Evolutionary conservation across 192 early-diverging fungal genomes (phyloP).

Genomic region (Borealophlyctis nickersoniae): DNA sequence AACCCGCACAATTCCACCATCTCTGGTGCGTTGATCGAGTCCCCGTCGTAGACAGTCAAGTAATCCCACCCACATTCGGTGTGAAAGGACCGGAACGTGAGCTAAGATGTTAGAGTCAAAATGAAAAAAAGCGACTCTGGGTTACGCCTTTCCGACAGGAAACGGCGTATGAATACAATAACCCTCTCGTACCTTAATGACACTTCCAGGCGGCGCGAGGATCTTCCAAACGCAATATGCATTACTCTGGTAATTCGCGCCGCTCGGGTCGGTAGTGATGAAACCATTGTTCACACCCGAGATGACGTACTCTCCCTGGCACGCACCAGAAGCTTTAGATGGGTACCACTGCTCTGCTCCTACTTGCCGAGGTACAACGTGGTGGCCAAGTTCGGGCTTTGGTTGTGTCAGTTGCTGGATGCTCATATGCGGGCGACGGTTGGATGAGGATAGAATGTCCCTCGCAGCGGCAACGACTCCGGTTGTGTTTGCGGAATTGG

Average conservation of each 20-base stretch:
- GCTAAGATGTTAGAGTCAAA: not conserved
- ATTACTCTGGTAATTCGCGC: not conserved
- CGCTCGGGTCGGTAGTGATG: slow-evolving; percentile 1
- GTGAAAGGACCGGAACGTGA: not conserved
- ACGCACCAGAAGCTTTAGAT: not conserved
- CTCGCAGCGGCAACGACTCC: too few relatives aligned
- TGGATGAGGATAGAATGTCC: too few relatives aligned
- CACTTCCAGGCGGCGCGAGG: not conserved
- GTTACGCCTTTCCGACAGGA: too few relatives aligned
- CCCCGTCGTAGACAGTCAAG: slow-evolving; percentile 22
- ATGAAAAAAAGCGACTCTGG: too few relatives aligned
- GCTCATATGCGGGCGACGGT: too few relatives aligned
- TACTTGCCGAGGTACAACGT: too few relatives aligned
- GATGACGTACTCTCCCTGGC: not conserved
- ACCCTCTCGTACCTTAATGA: not conserved
- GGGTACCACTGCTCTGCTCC: not conserved
- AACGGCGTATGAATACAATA: too few relatives aligned
- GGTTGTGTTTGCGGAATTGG: too few relatives aligned
- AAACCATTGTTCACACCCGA: not conserved
- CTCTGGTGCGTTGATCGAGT: not conserved
- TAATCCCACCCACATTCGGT: slow-evolving; percentile 19
- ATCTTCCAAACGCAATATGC: not conserved
- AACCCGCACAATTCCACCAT: slow-evolving; percentile 30
- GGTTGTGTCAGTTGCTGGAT: too few relatives aligned
- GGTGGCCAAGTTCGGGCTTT: too few relatives aligned